Evolutionary conservation across 768 basidiomycete genomes (phyloP), one percentile per base, ranked within the genome.

Genomic region (Boletus vinaceobasis): DNA sequence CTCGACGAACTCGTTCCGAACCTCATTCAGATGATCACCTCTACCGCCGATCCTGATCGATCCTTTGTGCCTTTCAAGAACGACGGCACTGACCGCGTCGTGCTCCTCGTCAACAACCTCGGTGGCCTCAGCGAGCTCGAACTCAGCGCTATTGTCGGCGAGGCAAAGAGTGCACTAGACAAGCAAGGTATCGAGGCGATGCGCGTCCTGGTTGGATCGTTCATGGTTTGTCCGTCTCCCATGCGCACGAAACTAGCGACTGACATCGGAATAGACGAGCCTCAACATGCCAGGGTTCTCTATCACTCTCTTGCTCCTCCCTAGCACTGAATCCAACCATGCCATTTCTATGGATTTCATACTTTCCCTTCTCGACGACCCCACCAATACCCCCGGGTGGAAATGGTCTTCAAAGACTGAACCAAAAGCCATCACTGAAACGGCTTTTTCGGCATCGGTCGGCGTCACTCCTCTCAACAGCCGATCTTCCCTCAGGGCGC

Each of bases 271-370:
- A 62, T 35, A 87, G 92, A 93, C 91, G 23, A 90, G 88, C 53
- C 79, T 96, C 59, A 94, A 93, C 71, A 93, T 94, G 90, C 90
- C 92, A 31, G 93, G 93, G 3, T 90, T 95, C 69, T 93, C 91
- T 15, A 74, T 96, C 56, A 89, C 91, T 1, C 77, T 93, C 17
- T 77, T 94, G 15, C 80, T 91, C 9, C 81, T 96, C 10, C 89
- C 93, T 0, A 65, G 72, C 31, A 46, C 72, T 43, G 57, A 73
- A 38, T 77, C 79, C 26, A 52, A 70, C 1, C 64, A 68, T 36
- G 71, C 74, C 1, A 75, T 80, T 7, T 63, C 73, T 7, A 52
- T 71, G 3, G 68, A 74, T 39, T 52, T 77, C 2, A 65, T 93
- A 46, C 76, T 92, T 17, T 81, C 82, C 21, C 79, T 90, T 33